A percentile compares a stretch with the other conserved stretches of the same genome.
phyloP scores from a whole-genome alignment of 169 alveolate species.

The Pseudocohnilembus persalinus region DNA sequence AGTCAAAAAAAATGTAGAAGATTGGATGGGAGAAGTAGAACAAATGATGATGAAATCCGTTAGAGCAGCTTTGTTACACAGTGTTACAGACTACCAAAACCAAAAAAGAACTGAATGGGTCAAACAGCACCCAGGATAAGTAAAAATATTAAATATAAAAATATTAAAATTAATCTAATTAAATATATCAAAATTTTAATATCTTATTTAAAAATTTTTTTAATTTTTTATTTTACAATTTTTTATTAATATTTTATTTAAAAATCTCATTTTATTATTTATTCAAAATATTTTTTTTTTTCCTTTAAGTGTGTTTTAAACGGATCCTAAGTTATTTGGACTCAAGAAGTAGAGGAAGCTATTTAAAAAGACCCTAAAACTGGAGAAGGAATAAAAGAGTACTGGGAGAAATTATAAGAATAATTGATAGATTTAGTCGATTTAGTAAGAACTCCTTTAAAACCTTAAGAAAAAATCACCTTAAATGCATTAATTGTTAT shows the following conservation, averaged over 20 bases:
- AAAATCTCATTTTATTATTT: not conserved
- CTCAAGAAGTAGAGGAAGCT: slow-evolving; percentile 91
- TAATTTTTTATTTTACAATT: not conserved
- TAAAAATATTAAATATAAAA: not conserved
- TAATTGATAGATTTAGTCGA: slow-evolving; percentile 89
- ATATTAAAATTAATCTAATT: too few relatives aligned
- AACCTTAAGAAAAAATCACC: slow-evolving; percentile 83
- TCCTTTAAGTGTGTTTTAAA: slow-evolving; percentile 77
- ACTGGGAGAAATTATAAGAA: slow-evolving; percentile 63
- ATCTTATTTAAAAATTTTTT: too few relatives aligned
- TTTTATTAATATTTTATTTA: not conserved
- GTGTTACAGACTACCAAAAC: slow-evolving; percentile 79
- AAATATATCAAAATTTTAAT: too few relatives aligned
- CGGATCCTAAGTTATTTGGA: slow-evolving; percentile 93
- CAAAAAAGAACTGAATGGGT: slow-evolving; percentile 92
- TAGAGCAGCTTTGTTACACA: slow-evolving; percentile 64
- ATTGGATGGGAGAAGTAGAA: slow-evolving; percentile 94
- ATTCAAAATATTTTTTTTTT: not conserved
- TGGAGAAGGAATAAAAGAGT: slow-evolving; percentile 60
- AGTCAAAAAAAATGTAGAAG: slow-evolving; percentile 88
- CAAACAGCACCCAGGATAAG: slow-evolving; percentile 88
- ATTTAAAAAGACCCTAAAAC: slow-evolving; percentile 69
- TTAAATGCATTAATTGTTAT: slow-evolving; percentile 92
- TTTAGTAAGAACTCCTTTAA: slow-evolving; percentile 89
- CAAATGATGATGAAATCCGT: slow-evolving; percentile 86